Percentiles rank a stretch among this genome's conserved stretches.
These are phyloP conservation scores for Epithele typhae DNA, from an alignment of 768 basidiomycete species.

Conservation along the genomic window DNA sequence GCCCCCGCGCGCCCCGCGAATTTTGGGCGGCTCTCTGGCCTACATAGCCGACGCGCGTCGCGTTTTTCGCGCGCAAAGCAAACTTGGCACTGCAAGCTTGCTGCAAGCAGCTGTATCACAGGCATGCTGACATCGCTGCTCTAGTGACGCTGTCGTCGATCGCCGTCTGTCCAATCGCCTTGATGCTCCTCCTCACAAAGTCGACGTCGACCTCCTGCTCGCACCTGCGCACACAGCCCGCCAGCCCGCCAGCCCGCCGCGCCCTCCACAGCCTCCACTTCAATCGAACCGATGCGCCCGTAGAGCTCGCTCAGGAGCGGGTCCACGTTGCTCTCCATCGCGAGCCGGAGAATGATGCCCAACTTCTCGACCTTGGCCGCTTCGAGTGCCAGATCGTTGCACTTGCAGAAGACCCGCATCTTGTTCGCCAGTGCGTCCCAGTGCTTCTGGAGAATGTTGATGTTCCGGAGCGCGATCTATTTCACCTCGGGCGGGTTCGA, in stretches of 20 bases:
- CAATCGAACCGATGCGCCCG: slow-evolving; percentile 86
- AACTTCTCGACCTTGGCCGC: slow-evolving; percentile 97
- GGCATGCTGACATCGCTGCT: too few relatives aligned
- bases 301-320: slow-evolving; percentile 92
- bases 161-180: slow-evolving; percentile 94
- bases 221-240: slow-evolving; percentile 76
- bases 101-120: too few relatives aligned
- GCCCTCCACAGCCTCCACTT: too few relatives aligned
- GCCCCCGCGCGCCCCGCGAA: too few relatives aligned
- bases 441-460: slow-evolving; percentile 94
- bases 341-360: slow-evolving; percentile 96
- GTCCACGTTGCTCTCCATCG: slow-evolving; percentile 88
- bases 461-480: slow-evolving; percentile 96
- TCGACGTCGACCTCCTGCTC: slow-evolving; percentile 98
- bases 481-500: slow-evolving; percentile 97
- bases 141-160: too few relatives aligned
- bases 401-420: slow-evolving; percentile 99
- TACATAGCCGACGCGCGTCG: too few relatives aligned
- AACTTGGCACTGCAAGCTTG: too few relatives aligned
- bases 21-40: too few relatives aligned
- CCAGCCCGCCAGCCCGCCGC: too few relatives aligned
- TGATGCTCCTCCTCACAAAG: slow-evolving; percentile 92
- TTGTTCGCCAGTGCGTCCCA: slow-evolving; percentile 88
- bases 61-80: too few relatives aligned
- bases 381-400: slow-evolving; percentile 98